These are phyloP conservation scores for Candolleomyces aberdarensis DNA, from an alignment of 768 basidiomycete species.

Conservation along the genomic window DNA sequence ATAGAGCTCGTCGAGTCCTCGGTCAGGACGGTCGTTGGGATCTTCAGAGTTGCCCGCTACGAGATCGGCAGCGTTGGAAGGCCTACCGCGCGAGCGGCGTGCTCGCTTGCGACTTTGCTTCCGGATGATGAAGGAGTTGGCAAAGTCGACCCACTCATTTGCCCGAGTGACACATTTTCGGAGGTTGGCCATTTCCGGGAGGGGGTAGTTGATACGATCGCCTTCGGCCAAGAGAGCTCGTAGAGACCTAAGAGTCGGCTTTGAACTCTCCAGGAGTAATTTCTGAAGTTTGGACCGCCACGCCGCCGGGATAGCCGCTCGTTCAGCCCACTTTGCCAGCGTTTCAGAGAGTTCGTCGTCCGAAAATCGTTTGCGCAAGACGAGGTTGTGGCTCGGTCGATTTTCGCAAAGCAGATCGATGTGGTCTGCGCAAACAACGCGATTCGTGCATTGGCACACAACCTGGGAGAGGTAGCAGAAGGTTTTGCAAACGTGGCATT, in stretches of 20 bases:
- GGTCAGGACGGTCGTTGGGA: constrained; percentile 66
- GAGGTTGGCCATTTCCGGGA: constrained; percentile 69
- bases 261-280: constrained; percentile 62
- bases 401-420: constrained; percentile 68
- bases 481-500: constrained; percentile 88
- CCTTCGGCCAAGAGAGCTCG: constrained; percentile 85
- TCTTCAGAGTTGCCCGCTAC: constrained; percentile 39
- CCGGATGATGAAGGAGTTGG: constrained; percentile 73
- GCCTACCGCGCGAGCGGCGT: constrained; percentile 57
- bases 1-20: constrained; percentile 68
- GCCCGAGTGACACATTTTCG: constrained; percentile 78
- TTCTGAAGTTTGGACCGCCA: constrained; percentile 75
- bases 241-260: constrained; percentile 73
- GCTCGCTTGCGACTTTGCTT: constrained; percentile 81
- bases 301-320: constrained; percentile 66
- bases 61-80: constrained; percentile 35
- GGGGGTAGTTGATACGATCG: constrained; percentile 75
- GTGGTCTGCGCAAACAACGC: constrained; percentile 87
- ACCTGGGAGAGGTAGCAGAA: constrained; percentile 96
- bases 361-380: constrained; percentile 76
- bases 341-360: constrained; percentile 75
- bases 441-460: constrained; percentile 72
- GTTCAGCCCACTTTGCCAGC: constrained; percentile 60
- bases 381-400: constrained; percentile 42
- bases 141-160: constrained; percentile 86